These are phyloP conservation scores for Metschnikowia corniflorae DNA, from an alignment of 805 yeast species.

Conservation along the genomic window DNA sequence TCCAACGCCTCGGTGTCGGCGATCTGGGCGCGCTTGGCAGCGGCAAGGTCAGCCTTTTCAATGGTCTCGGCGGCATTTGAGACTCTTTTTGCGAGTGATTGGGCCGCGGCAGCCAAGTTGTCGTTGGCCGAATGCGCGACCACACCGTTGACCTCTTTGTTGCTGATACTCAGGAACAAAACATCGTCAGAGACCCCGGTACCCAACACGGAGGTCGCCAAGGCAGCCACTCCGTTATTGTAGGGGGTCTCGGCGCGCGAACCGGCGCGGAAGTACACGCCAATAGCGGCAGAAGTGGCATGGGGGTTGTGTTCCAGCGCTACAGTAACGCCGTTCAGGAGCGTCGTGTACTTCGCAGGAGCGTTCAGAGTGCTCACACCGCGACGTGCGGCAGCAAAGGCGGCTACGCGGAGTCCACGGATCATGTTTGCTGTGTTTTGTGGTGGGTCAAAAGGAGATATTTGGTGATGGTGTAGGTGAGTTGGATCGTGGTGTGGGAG, in stretches of 20 bases:
- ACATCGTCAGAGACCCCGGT: constrained; percentile 51
- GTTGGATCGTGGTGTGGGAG: too few species aligned
- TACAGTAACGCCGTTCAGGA: constrained; percentile 70
- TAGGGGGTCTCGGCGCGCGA: constrained; percentile 75
- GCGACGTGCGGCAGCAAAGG: constrained; percentile 46
- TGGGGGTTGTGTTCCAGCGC: constrained; percentile 63
- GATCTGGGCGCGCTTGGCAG: constrained; percentile 45
- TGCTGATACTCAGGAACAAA: constrained; percentile 48
- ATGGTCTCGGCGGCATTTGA: constrained; percentile 36
- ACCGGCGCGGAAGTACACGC: constrained; percentile 73
- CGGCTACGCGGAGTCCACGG: constrained; percentile 40
- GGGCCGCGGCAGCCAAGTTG: constrained; percentile 50
- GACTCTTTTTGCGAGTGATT: constrained; percentile 45
- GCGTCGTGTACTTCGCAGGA: constrained; percentile 65
- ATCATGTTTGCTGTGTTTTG: constrained; percentile 31
- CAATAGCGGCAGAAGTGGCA: constrained; percentile 58
- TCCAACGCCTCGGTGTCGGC: constrained; percentile 54
- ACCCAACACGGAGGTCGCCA: constrained; percentile 51
- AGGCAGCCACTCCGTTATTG: constrained; percentile 76
- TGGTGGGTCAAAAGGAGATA: too few species aligned
- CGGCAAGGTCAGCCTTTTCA: constrained; percentile 44
- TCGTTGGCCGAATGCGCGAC: constrained; percentile 52
- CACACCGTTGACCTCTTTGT: constrained; percentile 64
- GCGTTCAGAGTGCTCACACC: constrained; percentile 54
- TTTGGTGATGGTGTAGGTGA: too few species aligned